Evolutionary conservation across 768 basidiomycete species (phyloP).

Genomic region (Amanita inopinata): DNA sequence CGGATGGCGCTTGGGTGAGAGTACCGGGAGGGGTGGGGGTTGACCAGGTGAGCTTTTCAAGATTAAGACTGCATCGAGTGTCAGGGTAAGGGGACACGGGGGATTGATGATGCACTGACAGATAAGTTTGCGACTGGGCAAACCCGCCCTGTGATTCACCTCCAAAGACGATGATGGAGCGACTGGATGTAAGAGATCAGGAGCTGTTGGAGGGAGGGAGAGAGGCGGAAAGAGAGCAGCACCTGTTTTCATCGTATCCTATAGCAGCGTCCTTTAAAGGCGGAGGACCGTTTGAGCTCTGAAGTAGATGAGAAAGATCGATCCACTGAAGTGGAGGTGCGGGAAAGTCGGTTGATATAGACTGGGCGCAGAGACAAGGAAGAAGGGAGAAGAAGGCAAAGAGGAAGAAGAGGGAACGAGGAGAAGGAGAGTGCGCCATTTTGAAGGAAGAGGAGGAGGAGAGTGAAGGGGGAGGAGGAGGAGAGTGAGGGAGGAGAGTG

Average conservation of each 20-base stretch:
- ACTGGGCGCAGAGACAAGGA: slow-evolving; percentile 27
- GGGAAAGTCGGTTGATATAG: slow-evolving; percentile 41
- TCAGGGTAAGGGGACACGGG: slow-evolving; percentile 5
- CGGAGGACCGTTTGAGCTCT: slow-evolving; percentile 45
- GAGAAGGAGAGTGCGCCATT: slow-evolving; percentile 20
- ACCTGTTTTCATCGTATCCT: slow-evolving; percentile 46
- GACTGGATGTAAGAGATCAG: slow-evolving; percentile 31
- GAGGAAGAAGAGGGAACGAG: slow-evolving; percentile 16
- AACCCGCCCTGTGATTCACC: slow-evolving; percentile 62
- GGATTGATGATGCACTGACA: slow-evolving; percentile 33
- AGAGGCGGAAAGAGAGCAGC: slow-evolving; percentile 4
- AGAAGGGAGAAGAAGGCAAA: slow-evolving; percentile 19
- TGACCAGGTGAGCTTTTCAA: slow-evolving; percentile 53
- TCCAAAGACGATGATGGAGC: slow-evolving; percentile 63
- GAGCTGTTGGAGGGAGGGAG: slow-evolving; percentile 8
- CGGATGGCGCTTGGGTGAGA: slow-evolving; percentile 40
- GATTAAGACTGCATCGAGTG: slow-evolving; percentile 41
- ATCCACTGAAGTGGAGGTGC: slow-evolving; percentile 70
- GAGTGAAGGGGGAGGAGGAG: background rate
- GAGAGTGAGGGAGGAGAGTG: too few species aligned
- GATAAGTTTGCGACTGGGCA: slow-evolving; percentile 52
- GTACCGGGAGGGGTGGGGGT: slow-evolving; percentile 40
- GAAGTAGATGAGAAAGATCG: slow-evolving; percentile 50
- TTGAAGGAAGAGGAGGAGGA: slow-evolving; percentile 9
- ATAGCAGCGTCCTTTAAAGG: slow-evolving; percentile 65